Percentiles rank a stretch among this genome's conserved stretches.
Conservation (phyloP, 2,329 filamentous ascomycete genomes). For the Cylindrodendrum hubeiense region DNA sequence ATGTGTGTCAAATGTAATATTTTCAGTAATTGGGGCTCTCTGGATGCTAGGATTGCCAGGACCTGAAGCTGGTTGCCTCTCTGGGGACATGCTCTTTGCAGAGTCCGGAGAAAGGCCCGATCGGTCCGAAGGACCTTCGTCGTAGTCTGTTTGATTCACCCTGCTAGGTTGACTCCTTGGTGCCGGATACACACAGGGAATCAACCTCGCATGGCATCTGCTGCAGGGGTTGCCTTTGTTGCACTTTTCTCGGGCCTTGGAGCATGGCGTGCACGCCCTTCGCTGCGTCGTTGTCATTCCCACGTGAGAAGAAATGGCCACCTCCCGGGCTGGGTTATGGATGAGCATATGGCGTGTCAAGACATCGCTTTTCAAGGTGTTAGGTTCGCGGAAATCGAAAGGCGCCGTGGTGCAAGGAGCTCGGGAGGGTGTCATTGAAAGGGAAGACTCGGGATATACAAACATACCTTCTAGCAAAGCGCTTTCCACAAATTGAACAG, state of each 20-base stretch:
- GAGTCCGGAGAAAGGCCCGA: constrained; percentile 1
- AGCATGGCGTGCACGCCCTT: constrained; percentile 17
- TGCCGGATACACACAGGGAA: constrained; percentile 24
- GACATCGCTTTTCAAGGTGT: constrained; percentile 6
- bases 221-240: constrained; percentile 24
- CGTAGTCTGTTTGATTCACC: not conserved
- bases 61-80: not conserved
- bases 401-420: too few species aligned
- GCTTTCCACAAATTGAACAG: constrained; percentile 12
- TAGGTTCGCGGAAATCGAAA: not conserved
- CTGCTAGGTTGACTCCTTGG: not conserved
- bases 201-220: constrained; percentile 20
- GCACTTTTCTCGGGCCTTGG: constrained; percentile 33
- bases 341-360: constrained; percentile 4
- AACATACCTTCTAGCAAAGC: constrained; percentile 14
- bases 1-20: not conserved
- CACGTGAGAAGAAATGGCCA: not conserved
- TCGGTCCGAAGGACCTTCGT: not conserved
- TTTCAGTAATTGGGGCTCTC: not conserved
- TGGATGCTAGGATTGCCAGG: not conserved
- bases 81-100: not conserved
- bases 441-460: not conserved
- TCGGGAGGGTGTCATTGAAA: not conserved
- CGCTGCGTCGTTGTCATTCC: not conserved
- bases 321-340: not conserved